Conservation (phyloP, 2,329 filamentous ascomycete genomes). For the Trichophyton schoenleinii region DNA sequence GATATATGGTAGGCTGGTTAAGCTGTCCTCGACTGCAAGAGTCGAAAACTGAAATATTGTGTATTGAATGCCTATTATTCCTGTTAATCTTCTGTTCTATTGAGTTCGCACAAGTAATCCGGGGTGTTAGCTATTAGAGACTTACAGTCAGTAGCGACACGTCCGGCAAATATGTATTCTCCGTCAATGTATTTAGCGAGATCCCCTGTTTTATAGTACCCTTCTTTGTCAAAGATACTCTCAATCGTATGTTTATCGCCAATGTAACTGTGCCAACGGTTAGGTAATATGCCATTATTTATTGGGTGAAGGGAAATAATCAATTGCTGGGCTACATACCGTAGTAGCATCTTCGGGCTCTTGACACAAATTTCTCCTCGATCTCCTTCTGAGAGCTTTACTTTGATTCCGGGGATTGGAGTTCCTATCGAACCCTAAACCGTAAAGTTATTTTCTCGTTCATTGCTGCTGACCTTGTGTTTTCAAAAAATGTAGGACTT, state of each 20-base stretch:
- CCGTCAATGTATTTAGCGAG: constrained; percentile 7
- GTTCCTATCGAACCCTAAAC: no score
- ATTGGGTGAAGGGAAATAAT: no score
- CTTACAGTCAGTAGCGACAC: constrained; percentile 14
- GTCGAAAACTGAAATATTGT: constrained; percentile 8
- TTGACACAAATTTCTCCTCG: background rate
- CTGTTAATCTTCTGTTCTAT: background rate
- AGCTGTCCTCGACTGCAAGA: constrained; percentile 8
- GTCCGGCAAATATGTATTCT: constrained; percentile 14
- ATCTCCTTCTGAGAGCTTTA: background rate
- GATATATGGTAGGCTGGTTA: constrained; percentile 14
- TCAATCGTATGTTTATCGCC: background rate
- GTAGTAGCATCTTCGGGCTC: background rate
- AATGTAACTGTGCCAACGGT: background rate
- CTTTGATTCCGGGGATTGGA: background rate
- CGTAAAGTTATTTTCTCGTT: no score
- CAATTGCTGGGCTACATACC: no score
- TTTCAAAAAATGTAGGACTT: no score
- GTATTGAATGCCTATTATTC: constrained; percentile 3
- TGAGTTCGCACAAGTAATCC: background rate
- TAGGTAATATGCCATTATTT: no score
- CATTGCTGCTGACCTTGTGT: no score
- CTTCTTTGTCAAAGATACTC: constrained; percentile 10
- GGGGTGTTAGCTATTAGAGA: background rate
- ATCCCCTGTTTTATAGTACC: constrained; percentile 16